Evolutionary conservation across 1,139 yeast species (phyloP).

Genomic region (Casaregolazyma lundiana): DNA sequence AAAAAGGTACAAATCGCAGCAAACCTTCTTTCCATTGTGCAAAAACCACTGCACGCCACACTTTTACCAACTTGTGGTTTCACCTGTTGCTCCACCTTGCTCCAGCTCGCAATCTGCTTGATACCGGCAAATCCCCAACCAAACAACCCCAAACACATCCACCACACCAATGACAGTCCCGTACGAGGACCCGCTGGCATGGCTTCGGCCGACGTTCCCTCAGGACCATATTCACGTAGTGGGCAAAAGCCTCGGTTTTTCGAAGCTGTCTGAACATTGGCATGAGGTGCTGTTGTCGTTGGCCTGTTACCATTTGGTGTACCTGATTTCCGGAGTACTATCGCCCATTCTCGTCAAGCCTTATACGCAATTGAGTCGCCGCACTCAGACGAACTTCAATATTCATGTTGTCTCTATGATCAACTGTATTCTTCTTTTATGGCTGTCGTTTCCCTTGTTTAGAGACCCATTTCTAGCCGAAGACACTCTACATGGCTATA

Average conservation of each 20-base stretch:
- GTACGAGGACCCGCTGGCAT: constrained; percentile 19
- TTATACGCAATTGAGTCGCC: constrained; percentile 45
- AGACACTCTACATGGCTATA: constrained; percentile 52
- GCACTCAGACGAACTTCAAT: constrained; percentile 67
- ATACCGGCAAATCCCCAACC: no score
- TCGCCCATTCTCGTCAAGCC: constrained; percentile 45
- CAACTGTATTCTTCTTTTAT: constrained; percentile 61
- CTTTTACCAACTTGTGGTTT: no score
- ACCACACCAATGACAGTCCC: not conserved
- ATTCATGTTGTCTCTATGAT: constrained; percentile 86
- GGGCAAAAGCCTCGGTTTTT: constrained; percentile 22
- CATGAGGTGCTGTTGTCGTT: constrained; percentile 50
- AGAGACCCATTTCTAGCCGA: constrained; percentile 51
- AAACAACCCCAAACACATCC: not conserved
- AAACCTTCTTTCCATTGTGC: no score
- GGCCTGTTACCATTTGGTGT: constrained; percentile 43
- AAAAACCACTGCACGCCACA: no score
- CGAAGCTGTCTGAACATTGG: constrained; percentile 39
- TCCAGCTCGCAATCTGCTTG: no score
- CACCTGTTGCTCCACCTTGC: no score
- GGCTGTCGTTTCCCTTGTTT: constrained; percentile 55
- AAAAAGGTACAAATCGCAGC: no score
- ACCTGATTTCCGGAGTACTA: constrained; percentile 41
- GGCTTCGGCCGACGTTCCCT: constrained; percentile 13
- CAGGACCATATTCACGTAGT: constrained; percentile 14